A percentile compares a stretch with the other conserved stretches of the same genome.
These are phyloP conservation scores for Phoma sp. DNA, from an alignment of 2,329 filamentous ascomycete species.

Conservation along the genomic window DNA sequence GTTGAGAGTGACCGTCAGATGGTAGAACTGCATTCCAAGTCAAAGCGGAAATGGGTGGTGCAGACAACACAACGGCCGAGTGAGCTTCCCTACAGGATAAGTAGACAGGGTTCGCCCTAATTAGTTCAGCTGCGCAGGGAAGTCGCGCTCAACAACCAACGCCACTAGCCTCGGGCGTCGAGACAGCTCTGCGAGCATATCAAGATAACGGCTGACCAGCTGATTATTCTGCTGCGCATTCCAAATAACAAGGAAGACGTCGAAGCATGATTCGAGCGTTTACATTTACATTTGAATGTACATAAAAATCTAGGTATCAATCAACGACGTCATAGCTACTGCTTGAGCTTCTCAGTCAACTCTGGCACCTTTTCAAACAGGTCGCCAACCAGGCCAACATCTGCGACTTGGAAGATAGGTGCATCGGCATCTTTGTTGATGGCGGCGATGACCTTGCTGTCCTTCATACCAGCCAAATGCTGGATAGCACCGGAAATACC, in stretches of 20 bases:
- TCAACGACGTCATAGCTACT: constrained; percentile 21
- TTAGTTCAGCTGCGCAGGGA: background rate
- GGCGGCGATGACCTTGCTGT: constrained; percentile 98
- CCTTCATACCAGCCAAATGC: constrained; percentile 99
- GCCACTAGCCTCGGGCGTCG: constrained; percentile 2
- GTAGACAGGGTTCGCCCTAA: background rate
- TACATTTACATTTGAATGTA: constrained; percentile 18
- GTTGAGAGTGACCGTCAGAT: no score
- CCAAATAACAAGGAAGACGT: no score
- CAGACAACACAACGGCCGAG: no score
- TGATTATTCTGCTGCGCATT: no score
- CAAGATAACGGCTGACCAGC: no score
- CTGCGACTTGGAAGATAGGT: constrained; percentile 97
- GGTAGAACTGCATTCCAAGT: no score
- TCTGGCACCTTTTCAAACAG: constrained; percentile 95
- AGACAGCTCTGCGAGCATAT: background rate
- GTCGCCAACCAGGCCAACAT: constrained; percentile 94
- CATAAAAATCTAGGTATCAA: constrained; percentile 19
- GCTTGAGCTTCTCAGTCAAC: constrained; percentile 91
- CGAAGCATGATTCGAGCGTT: background rate
- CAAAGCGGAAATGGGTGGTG: no score
- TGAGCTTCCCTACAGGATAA: no score
- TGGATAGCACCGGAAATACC: constrained; percentile 98
- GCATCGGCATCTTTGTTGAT: constrained; percentile 99
- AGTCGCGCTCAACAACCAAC: background rate